phyloP scores from a whole-genome alignment of 345 rosid genomes.

The Eucalyptus urophylla region DNA sequence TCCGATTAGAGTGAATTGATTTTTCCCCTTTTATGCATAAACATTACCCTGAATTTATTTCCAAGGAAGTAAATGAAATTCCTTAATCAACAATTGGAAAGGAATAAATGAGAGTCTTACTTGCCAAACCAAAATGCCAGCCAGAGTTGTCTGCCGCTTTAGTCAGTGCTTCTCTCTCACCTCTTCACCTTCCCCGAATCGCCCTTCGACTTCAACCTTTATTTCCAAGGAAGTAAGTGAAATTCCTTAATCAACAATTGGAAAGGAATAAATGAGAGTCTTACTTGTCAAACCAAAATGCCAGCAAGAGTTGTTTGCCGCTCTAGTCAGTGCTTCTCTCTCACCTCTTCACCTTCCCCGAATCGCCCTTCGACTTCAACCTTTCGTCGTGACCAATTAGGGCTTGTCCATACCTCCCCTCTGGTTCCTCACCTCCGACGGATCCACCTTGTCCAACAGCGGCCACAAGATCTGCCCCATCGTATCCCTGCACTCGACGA shows the following conservation, averaged over 20 bases:
- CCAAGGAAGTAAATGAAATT: background rate
- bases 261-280: too few species aligned
- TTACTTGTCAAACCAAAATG: too few species aligned
- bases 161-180: conserved; percentile 1
- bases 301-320: too few species aligned
- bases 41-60: background rate
- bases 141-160: background rate
- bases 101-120: background rate
- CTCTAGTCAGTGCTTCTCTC: too few species aligned
- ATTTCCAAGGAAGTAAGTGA: too few species aligned
- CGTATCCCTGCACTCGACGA: too few species aligned
- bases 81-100: background rate
- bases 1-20: background rate
- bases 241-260: too few species aligned
- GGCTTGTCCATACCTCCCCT: background rate
- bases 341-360: too few species aligned
- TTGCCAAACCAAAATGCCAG: background rate
- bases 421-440: background rate
- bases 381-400: background rate
- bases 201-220: background rate
- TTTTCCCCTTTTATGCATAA: background rate
- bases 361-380: background rate
- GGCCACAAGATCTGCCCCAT: too few species aligned
- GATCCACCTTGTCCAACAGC: too few species aligned
- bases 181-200: background rate